Conservation (phyloP, 1,284 basidiomycete species). For the Fomitopsis schrenkii region DNA sequence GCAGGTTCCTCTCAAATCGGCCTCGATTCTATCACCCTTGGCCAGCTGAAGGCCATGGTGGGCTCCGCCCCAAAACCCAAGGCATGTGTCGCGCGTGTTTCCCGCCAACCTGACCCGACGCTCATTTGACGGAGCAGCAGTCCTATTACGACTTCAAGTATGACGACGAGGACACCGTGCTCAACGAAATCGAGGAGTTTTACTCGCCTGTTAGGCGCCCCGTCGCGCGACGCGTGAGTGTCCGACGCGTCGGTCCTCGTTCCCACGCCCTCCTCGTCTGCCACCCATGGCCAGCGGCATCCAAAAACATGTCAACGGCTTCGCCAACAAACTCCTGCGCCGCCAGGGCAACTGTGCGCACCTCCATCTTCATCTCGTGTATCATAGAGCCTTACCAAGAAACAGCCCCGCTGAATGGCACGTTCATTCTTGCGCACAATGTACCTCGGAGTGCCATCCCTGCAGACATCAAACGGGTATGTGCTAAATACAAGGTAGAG, state of each 20-base stretch:
- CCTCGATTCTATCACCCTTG: slow-evolving; percentile 74
- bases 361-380: neutral
- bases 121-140: slow-evolving; percentile 49
- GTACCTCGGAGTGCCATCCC: slow-evolving; percentile 51
- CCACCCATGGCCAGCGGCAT: neutral
- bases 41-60: slow-evolving; percentile 76
- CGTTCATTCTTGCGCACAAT: slow-evolving; percentile 41
- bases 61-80: slow-evolving; percentile 71
- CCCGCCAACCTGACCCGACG: slow-evolving; percentile 9
- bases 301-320: neutral
- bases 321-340: neutral
- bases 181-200: slow-evolving; percentile 97
- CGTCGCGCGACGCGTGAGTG: neutral
- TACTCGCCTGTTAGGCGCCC: slow-evolving; percentile 51
- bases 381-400: neutral
- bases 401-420: neutral
- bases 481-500: slow-evolving; percentile 42
- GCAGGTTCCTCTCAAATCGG: slow-evolving; percentile 19
- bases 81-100: slow-evolving; percentile 36
- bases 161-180: slow-evolving; percentile 92
- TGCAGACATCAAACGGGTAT: slow-evolving; percentile 50
- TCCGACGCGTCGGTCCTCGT: neutral
- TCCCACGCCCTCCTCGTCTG: neutral
- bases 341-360: neutral
- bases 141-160: slow-evolving; percentile 87